Evolutionary conservation across 2,329 filamentous ascomycete genomes (phyloP), one percentile per base, ranked within the genome.

Genomic region (Colletotrichum trifolii): DNA sequence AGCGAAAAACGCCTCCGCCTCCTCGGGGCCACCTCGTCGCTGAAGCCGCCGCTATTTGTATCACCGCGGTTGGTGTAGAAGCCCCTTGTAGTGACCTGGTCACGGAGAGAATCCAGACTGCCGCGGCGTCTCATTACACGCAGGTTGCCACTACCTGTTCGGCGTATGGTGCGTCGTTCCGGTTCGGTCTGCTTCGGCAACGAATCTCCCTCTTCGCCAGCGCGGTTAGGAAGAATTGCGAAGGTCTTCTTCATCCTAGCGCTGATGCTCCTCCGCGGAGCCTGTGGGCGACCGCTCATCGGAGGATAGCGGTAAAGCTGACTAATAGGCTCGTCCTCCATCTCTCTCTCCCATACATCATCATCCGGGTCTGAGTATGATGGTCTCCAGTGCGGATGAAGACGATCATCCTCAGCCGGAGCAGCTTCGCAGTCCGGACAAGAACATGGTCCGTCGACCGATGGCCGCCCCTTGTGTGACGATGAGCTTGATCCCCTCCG

Each of bases 361-460:
- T 77, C 73, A 3, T 74, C 73, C 45, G 74, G 70, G 25, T 80
- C 76, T 1, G 75, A 78, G 69, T 82, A 82, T 12, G 83, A 75
- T n/a, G 87, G 87, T 7, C 84, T 81, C 87, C 87, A 90, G 70
- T 85, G 84, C 1, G 87, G 87, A 72, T 90, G 87, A 12, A 89
- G 74, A 68, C 82, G 86, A 50, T 80, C 79, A 43, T 82, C 81
- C 49, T 90, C 87, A 2, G 79, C 74, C 2, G 83, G 85, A 25
- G 75, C 74, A 35, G 83, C 80, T 7, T 83, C 79, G 4, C 78
- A 74, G 3, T 78, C 78, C 2, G 81, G 78, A 66, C 82, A 82
- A 8, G 76, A 68, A n/a, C 82, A 82, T 11, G 76, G 69, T 10
- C 71, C 69, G 35, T 75, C 71, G 17, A 71, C 67, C 4, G 72